Conservation (phyloP, 2,329 filamentous ascomycete genomes). For the Fusarium sp. region DNA sequence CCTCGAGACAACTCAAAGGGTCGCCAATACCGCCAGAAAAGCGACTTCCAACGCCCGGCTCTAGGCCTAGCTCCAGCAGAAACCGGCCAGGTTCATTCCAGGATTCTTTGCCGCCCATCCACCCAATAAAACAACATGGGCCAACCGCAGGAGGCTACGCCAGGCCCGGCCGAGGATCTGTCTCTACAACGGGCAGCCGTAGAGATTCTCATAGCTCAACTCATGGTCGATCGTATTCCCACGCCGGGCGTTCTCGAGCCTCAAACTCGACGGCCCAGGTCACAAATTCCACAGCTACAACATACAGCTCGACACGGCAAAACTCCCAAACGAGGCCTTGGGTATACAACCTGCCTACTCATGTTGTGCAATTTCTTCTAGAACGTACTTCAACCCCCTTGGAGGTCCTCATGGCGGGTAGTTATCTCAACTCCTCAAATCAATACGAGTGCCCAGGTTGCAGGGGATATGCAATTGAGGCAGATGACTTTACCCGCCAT, state of each 20-base stretch:
- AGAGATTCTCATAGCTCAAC: not conserved
- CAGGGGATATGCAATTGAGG: not conserved
- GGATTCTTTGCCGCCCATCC: constrained; percentile 2
- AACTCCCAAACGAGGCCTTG: not conserved
- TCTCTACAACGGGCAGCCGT: not conserved
- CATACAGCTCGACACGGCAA: not conserved
- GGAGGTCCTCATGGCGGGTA: not conserved
- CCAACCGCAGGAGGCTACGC: not conserved
- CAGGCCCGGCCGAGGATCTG: not conserved
- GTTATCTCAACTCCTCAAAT: constrained; percentile 8
- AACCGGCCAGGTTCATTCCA: not conserved
- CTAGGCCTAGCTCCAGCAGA: not conserved
- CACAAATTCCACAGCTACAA: not conserved
- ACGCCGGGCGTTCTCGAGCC: not conserved
- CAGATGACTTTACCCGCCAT: constrained; percentile 8
- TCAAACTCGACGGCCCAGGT: not conserved
- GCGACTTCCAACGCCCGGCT: no score
- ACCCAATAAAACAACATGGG: not conserved
- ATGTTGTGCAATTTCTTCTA: not conserved
- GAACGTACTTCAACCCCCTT: not conserved
- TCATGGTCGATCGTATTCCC: constrained; percentile 8
- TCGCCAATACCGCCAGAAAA: no score
- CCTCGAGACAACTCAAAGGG: no score
- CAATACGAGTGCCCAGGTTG: constrained; percentile 23
- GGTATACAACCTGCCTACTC: not conserved